These are phyloP conservation scores for Candida chauliodis DNA, from an alignment of 805 yeast genomes.

Conservation along the genomic window DNA sequence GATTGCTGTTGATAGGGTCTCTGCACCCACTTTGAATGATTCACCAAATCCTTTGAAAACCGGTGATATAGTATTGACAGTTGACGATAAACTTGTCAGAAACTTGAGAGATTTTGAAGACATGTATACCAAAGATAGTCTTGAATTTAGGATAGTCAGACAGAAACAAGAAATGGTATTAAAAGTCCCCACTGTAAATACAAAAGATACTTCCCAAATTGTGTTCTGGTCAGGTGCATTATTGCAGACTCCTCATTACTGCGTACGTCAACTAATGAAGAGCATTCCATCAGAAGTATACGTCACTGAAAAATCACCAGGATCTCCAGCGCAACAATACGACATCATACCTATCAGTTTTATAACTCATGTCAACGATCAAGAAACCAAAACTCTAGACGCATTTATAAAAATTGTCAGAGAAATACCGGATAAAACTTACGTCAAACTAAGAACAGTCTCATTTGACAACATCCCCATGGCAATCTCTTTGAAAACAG, in stretches of 20 bases:
- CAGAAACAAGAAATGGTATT: slow-evolving; percentile 61
- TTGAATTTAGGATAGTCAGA: slow-evolving; percentile 67
- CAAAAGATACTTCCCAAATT: slow-evolving; percentile 62
- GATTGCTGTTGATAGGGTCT: slow-evolving; percentile 65
- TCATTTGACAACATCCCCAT: slow-evolving; percentile 84
- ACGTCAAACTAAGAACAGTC: slow-evolving; percentile 75
- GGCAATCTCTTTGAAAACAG: slow-evolving; percentile 81
- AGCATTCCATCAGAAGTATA: slow-evolving; percentile 81
- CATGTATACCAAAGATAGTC: slow-evolving; percentile 37
- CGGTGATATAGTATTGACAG: slow-evolving; percentile 77
- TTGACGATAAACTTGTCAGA: slow-evolving; percentile 62
- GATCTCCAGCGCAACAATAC: slow-evolving; percentile 85
- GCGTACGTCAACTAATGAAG: slow-evolving; percentile 80
- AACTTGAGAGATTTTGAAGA: slow-evolving; percentile 64
- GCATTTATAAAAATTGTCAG: slow-evolving; percentile 65
- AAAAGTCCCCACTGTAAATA: slow-evolving; percentile 60
- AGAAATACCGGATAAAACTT: slow-evolving; percentile 71
- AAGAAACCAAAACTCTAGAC: slow-evolving; percentile 65
- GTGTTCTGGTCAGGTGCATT: slow-evolving; percentile 83
- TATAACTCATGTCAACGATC: slow-evolving; percentile 84
- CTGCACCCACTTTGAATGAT: slow-evolving; percentile 40
- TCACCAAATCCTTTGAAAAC: slow-evolving; percentile 38
- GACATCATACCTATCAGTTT: slow-evolving; percentile 76
- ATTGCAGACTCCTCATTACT: slow-evolving; percentile 87
- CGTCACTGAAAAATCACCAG: slow-evolving; percentile 67